Percentiles rank a stretch among this genome's conserved stretches.
Conservation (phyloP, 2,329 filamentous ascomycete species). For the Xylaria hypoxylon region DNA sequence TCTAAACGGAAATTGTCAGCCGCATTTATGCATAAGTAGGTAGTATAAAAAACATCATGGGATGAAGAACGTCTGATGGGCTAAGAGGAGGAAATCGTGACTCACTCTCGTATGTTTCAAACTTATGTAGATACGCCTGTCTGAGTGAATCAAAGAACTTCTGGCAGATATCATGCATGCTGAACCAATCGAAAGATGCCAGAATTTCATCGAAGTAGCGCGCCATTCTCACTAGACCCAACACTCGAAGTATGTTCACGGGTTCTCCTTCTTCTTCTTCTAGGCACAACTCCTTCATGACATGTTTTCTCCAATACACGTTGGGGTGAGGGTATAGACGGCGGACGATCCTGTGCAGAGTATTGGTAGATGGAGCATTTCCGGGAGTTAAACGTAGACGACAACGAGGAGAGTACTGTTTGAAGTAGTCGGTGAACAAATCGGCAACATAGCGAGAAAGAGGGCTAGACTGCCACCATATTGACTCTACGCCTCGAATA, state of each 20-base stretch:
- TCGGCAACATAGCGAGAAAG: background rate
- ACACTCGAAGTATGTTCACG: conserved; percentile 9
- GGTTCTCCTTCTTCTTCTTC: background rate
- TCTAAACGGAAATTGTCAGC: conserved; percentile 5
- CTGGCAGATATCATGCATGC: conserved; percentile 23
- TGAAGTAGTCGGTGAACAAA: background rate
- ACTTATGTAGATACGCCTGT: background rate
- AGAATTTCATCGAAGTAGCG: background rate
- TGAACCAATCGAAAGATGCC: conserved; percentile 24
- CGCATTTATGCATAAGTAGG: background rate
- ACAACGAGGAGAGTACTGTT: background rate
- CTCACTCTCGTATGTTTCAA: conserved; percentile 3
- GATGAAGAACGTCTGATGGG: background rate
- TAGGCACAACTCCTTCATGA: background rate
- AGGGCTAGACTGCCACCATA: background rate
- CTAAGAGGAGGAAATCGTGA: background rate
- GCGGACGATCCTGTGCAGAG: background rate
- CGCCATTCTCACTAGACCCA: conserved; percentile 2
- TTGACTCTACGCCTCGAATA: background rate
- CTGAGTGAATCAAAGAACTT: conserved; percentile 24
- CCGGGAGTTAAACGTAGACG: background rate
- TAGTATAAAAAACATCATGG: background rate
- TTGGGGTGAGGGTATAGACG: background rate
- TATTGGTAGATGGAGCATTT: background rate
- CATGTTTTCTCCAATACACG: background rate